phyloP scores from a whole-genome alignment of 2,329 filamentous ascomycete genomes.

The Aspergillus sp. region DNA sequence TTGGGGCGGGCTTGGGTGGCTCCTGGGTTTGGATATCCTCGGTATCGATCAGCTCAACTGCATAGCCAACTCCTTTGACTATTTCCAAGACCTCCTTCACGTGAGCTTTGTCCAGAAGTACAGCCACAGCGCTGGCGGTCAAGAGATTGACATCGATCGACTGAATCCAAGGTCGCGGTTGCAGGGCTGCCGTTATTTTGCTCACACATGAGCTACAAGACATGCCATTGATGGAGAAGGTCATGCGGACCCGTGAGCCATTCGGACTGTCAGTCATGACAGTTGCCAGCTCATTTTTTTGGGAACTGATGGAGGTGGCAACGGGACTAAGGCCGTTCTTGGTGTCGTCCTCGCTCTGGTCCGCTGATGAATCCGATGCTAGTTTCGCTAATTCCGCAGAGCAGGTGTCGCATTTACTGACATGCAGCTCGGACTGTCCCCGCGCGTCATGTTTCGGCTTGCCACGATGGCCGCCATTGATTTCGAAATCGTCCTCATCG shows the following conservation, averaged over 20 bases:
- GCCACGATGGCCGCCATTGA: neutral
- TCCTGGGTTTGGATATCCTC: neutral
- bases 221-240: slow-evolving; percentile 6
- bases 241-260: neutral
- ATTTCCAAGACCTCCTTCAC: slow-evolving; percentile 11
- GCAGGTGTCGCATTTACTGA: slow-evolving; percentile 2
- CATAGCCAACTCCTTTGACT: slow-evolving; percentile 8
- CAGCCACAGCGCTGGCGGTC: slow-evolving; percentile 10
- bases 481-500: neutral
- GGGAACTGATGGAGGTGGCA: neutral
- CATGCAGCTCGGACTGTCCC: neutral
- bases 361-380: neutral
- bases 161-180: slow-evolving; percentile 6
- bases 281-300: neutral
- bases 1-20: neutral
- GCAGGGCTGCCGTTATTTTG: slow-evolving; percentile 8
- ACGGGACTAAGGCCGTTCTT: neutral
- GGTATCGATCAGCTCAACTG: neutral
- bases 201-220: slow-evolving; percentile 9
- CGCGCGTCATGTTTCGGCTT: neutral
- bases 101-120: slow-evolving; percentile 7
- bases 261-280: slow-evolving; percentile 1
- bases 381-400: slow-evolving; percentile 2
- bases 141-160: slow-evolving; percentile 11
- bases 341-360: neutral